phyloP scores from a whole-genome alignment of 1,139 yeast species.

The Pichia sp. region DNA sequence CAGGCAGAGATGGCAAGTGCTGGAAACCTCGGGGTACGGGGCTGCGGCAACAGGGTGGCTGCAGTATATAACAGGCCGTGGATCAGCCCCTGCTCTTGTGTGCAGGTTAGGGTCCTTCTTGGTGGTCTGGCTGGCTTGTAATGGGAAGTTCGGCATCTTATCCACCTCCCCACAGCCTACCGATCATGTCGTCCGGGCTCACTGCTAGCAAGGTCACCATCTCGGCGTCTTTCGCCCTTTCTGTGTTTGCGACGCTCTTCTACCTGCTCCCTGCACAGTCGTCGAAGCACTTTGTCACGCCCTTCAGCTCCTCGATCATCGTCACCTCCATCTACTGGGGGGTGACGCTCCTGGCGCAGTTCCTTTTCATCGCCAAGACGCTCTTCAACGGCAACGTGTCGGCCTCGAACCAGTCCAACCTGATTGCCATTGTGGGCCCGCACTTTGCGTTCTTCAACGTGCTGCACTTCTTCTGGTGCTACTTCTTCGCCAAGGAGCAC shows the following conservation, averaged over 20 bases:
- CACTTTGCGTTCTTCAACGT: slow-evolving; percentile 63
- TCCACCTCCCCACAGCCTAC: no score
- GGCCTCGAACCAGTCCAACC: slow-evolving; percentile 29
- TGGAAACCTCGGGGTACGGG: no score
- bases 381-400: slow-evolving; percentile 40
- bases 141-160: no score
- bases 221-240: slow-evolving; percentile 46
- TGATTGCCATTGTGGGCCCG: slow-evolving; percentile 44
- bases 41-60: no score
- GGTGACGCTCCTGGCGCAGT: slow-evolving; percentile 49
- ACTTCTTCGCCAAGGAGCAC: slow-evolving; percentile 55
- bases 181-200: slow-evolving; percentile 17
- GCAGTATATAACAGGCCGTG: no score
- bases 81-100: no score
- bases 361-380: slow-evolving; percentile 48
- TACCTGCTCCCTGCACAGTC: slow-evolving; percentile 41
- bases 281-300: slow-evolving; percentile 45
- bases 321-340: slow-evolving; percentile 58
- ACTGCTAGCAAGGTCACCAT: slow-evolving; percentile 43
- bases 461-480: slow-evolving; percentile 56
- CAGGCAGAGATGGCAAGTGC: no score
- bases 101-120: no score
- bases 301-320: slow-evolving; percentile 59
- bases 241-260: slow-evolving; percentile 51
- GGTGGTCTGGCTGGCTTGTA: no score